phyloP scores from a whole-genome alignment of 495 filamentous ascomycete species.

The Penicillium cosmopolitanum region DNA sequence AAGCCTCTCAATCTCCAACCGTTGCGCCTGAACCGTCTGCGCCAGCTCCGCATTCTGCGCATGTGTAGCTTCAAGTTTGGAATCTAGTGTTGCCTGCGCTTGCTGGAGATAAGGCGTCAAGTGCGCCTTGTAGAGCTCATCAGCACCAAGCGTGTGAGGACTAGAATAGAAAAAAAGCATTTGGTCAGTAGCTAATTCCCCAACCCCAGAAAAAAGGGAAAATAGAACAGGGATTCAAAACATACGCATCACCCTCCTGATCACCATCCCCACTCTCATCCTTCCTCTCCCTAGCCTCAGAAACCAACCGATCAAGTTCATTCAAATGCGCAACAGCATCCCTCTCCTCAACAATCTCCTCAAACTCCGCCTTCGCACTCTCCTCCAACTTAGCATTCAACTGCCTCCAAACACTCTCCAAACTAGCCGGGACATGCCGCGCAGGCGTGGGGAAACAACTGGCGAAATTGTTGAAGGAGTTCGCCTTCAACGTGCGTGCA shows the following conservation, averaged over 20 bases:
- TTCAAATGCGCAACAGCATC: conserved; percentile 78
- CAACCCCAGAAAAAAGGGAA: too few species aligned
- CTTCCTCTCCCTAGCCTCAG: conserved; percentile 66
- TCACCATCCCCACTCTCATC: conserved; percentile 31
- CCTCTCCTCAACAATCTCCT: conserved; percentile 69
- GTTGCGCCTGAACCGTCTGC: conserved; percentile 64
- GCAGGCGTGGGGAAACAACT: conserved; percentile 89
- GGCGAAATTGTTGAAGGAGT: conserved; percentile 77
- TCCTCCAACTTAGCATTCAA: conserved; percentile 68
- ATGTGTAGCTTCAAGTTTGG: conserved; percentile 63
- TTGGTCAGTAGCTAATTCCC: too few species aligned
- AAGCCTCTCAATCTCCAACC: conserved; percentile 72
- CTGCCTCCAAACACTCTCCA: conserved; percentile 70
- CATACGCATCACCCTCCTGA: conserved; percentile 40
- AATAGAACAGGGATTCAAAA: conserved; percentile 11
- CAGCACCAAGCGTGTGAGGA: conserved; percentile 76
- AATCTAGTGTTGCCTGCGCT: conserved; percentile 63
- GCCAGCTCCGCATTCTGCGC: conserved; percentile 66
- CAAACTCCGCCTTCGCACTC: conserved; percentile 71
- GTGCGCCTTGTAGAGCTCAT: conserved; percentile 68
- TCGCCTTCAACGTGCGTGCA: conserved; percentile 68
- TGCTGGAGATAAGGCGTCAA: conserved; percentile 66
- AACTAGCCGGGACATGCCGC: conserved; percentile 63
- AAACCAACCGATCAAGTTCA: conserved; percentile 74
- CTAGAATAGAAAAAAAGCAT: conserved; percentile 41